Evolutionary conservation across 192 early-diverging fungal genomes (phyloP).

Genomic region (Mortierella alpina): DNA sequence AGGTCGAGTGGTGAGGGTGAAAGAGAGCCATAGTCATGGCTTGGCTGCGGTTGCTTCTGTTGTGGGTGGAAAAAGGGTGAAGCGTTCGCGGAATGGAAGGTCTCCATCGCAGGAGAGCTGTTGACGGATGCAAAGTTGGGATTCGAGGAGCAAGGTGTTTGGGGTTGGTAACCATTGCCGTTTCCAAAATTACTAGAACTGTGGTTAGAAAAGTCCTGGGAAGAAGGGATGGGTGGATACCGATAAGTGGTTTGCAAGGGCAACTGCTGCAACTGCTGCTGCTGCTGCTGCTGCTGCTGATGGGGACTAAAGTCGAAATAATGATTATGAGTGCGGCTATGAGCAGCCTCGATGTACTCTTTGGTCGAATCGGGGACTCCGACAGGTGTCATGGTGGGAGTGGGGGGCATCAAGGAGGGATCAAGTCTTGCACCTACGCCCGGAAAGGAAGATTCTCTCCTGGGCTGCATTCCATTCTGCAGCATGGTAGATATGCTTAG

Average conservation of each 20-base stretch:
- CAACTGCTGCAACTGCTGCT: constrained; percentile 1
- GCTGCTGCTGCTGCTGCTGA: background rate
- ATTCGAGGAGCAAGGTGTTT: background rate
- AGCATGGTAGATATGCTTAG: constrained; percentile 3
- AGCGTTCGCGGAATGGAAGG: constrained; percentile 10
- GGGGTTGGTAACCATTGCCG: background rate
- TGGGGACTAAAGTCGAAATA: too few relatives aligned
- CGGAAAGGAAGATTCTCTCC: too few relatives aligned
- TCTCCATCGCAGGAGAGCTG: constrained; percentile 7
- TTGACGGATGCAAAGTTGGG: background rate
- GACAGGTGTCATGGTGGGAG: constrained; percentile 8
- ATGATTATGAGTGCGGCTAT: too few relatives aligned
- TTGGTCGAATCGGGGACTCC: too few relatives aligned
- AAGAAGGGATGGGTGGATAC: background rate
- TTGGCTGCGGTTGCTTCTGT: too few relatives aligned
- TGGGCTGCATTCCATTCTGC: background rate
- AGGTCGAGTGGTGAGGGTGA: constrained; percentile 1
- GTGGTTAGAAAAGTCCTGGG: background rate
- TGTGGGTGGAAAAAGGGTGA: background rate
- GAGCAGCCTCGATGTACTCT: too few relatives aligned
- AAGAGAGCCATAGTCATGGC: constrained; percentile 3
- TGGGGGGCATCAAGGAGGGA: background rate
- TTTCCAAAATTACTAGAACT: background rate
- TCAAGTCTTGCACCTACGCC: background rate
- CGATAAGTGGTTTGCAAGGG: background rate